A percentile compares a stretch with the other conserved stretches of the same genome.
Evolutionary conservation across 129 eudicot species (phyloP).

Genomic region (Sambucus nigra): DNA sequence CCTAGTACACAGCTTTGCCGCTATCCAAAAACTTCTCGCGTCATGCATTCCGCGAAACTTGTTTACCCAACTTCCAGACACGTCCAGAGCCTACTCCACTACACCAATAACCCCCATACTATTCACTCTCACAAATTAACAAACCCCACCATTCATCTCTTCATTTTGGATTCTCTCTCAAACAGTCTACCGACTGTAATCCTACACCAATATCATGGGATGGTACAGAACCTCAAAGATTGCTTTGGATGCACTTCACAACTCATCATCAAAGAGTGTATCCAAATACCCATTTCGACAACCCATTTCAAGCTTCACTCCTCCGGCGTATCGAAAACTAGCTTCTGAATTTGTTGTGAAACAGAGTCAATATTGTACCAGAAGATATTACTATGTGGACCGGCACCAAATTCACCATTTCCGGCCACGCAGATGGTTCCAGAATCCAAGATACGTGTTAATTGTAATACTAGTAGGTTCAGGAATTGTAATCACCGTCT

Average conservation of each 20-base stretch:
- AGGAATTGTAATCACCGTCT: constrained; percentile 45
- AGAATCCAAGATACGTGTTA: constrained; percentile 49
- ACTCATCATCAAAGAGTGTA: constrained; percentile 19
- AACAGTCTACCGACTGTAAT: too few species aligned
- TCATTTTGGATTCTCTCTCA: too few species aligned
- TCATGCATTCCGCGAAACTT: too few species aligned
- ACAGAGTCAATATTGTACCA: too few species aligned
- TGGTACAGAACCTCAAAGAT: constrained; percentile 55
- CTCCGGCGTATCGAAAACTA: constrained; percentile 16
- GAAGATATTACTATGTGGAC: constrained; percentile 59
- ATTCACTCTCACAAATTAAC: too few species aligned
- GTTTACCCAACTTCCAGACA: too few species aligned
- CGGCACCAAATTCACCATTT: constrained; percentile 43
- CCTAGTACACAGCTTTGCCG: too few species aligned
- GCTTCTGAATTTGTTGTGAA: constrained; percentile 10
- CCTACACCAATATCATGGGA: constrained; percentile 34
- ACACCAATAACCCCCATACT: too few species aligned
- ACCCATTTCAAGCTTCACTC: background rate
- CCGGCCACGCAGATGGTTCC: constrained; percentile 35
- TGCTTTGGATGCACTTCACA: constrained; percentile 24
- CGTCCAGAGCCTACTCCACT: too few species aligned
- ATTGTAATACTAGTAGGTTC: constrained; percentile 37
- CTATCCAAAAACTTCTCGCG: too few species aligned
- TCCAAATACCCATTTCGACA: constrained; percentile 13
- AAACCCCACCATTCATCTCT: too few species aligned